phyloP scores from a whole-genome alignment of 257 asterid genomes.

The Oldenlandia corymbosa region DNA sequence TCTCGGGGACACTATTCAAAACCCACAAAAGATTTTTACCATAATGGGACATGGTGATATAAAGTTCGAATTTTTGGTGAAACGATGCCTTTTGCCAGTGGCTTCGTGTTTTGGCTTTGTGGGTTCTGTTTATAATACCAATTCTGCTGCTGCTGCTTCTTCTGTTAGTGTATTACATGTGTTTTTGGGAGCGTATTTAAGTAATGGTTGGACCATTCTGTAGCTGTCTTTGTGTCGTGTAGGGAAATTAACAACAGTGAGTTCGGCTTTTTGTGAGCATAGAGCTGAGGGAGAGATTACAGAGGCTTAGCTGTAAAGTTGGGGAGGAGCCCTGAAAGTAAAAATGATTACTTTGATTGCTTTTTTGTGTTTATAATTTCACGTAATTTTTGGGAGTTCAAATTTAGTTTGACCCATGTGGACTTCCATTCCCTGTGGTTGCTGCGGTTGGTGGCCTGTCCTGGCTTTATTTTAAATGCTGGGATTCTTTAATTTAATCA shows the following conservation, averaged over 20 bases:
- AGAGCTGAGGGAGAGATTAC: constrained; percentile 7
- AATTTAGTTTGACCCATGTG: constrained; percentile 21
- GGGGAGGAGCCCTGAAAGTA: constrained; percentile 15
- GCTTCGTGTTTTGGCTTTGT: constrained; percentile 18
- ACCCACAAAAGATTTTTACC: constrained; percentile 11
- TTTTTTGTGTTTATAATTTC: constrained; percentile 12
- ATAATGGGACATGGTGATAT: constrained; percentile 8
- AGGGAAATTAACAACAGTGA: constrained; percentile 14
- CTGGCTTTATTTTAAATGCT: constrained; percentile 23
- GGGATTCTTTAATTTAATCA: constrained; percentile 39
- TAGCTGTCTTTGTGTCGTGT: constrained; percentile 16
- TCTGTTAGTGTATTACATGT: neutral
- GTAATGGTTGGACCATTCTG: constrained; percentile 25
- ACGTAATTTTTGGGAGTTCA: constrained; percentile 19
- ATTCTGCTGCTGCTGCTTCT: neutral
- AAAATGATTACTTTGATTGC: constrained; percentile 15
- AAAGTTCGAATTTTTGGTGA: constrained; percentile 30
- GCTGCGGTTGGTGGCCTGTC: constrained; percentile 60
- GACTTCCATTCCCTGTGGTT: constrained; percentile 43
- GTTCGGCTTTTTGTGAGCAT: constrained; percentile 14
- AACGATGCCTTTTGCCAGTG: constrained; percentile 25
- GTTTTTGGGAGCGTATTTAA: constrained; percentile 14
- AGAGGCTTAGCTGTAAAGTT: constrained; percentile 24
- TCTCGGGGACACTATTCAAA: constrained; percentile 14
- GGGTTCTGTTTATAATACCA: constrained; percentile 20